Evolutionary conservation across 371 early-diverging fungal species (phyloP), one percentile per base, ranked within the genome.

Genomic region (Mucor piriformis): DNA sequence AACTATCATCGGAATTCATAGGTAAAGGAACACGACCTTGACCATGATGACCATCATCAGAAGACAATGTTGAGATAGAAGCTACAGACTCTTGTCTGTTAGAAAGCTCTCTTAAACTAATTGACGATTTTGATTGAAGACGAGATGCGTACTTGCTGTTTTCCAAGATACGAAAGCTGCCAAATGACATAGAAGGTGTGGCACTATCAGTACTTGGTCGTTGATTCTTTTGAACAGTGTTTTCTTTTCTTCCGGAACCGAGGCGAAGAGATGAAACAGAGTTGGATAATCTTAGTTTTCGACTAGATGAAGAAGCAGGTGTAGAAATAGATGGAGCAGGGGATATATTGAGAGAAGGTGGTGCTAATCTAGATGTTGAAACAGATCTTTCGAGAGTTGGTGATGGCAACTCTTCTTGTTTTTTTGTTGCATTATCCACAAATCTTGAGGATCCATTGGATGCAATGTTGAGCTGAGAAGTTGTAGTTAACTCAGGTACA

Each of bases 61-160:
- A 67, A 21, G 72, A 67, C 21, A 71, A 56, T 3, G 72, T 71
- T 3, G 72, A 71, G 6, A 71, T 35, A 23, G 72, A 71, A 3
- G 55, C 37, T 7, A 53, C 47, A 0, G 67, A 67, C 1, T 48
- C 42, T 33, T 67, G 57, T n/a, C 50, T 51, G 18, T 64, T 56
- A 13, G 64, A 54, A 7, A 64, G 34, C 5, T 58, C 51, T 2
- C 60, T 48, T 49, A 64, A 23, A 37, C 55, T 63, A 24, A 53
- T 20, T 6, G 61, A 32, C 0, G 57, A 57, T 18, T 43, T 50
- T 1, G 58, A 37, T 11, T 59, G 44, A 38, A 50, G 43, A 15
- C 46, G 42, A 0, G 67, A 29, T 5, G 32, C 24, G 34, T 71
- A 71, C 15, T 59, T 71, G 4, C 38, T 64, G 2, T 46, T 67